Conservation (phyloP, 768 basidiomycete genomes). For the Roridomyces roridus region DNA sequence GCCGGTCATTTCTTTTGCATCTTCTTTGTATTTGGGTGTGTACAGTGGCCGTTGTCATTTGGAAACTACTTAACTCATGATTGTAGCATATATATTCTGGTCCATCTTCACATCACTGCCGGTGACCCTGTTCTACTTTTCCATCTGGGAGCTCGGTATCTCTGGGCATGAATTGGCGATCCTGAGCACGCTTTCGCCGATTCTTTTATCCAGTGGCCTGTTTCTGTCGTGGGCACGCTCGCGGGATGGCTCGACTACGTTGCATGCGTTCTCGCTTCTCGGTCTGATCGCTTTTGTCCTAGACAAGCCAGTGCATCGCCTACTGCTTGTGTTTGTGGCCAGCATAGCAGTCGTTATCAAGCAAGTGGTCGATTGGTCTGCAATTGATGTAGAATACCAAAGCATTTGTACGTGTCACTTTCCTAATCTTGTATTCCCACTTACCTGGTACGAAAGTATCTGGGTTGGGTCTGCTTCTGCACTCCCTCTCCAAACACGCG, state of each 20-base stretch:
- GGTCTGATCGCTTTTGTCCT: constrained; percentile 61
- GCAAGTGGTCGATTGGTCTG: constrained; percentile 60
- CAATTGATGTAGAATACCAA: constrained; percentile 50
- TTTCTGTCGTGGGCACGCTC: constrained; percentile 54
- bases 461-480: constrained; percentile 67
- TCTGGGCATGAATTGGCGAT: constrained; percentile 83
- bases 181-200: constrained; percentile 72
- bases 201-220: constrained; percentile 56
- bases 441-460: constrained; percentile 50
- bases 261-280: constrained; percentile 56
- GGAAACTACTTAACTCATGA: constrained; percentile 2
- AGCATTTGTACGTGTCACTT: constrained; percentile 47
- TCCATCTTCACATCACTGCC: constrained; percentile 81
- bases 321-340: constrained; percentile 63
- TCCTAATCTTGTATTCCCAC: background rate
- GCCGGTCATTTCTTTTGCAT: constrained; percentile 37
- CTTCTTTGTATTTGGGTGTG: constrained; percentile 66
- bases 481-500: constrained; percentile 74
- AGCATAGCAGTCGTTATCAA: constrained; percentile 56
- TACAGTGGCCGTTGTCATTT: background rate
- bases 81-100: constrained; percentile 79
- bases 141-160: constrained; percentile 88
- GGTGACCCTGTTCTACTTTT: constrained; percentile 89
- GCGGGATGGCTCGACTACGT: constrained; percentile 50
- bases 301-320: constrained; percentile 56